Conservation (phyloP, 257 asterid species). For the Penstemon davidsonii region DNA sequence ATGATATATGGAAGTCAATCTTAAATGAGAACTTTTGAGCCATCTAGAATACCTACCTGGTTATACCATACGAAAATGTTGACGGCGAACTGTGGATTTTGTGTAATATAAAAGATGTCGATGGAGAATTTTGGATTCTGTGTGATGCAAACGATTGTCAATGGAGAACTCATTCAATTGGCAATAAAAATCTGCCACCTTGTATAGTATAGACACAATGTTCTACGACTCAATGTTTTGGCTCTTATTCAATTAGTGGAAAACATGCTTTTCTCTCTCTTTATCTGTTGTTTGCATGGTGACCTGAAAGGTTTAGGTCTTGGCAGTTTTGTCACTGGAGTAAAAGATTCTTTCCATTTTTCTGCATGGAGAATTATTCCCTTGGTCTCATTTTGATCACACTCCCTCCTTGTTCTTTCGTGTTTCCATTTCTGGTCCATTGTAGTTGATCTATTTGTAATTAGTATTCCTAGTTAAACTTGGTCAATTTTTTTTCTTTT, state of each 20-base stretch:
- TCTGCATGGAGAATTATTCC: background rate
- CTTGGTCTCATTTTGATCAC: background rate
- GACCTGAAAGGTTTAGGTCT: background rate
- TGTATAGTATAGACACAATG: background rate
- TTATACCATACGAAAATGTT: background rate
- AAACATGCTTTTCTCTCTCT: background rate
- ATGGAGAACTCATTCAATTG: background rate
- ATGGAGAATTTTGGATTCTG: background rate
- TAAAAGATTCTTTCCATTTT: background rate
- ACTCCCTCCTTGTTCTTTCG: background rate
- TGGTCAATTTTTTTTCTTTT: background rate
- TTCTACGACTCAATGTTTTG: background rate
- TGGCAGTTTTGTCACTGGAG: background rate
- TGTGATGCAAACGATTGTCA: too few relatives aligned
- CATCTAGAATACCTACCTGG: background rate
- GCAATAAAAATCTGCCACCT: background rate
- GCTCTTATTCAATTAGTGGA: background rate
- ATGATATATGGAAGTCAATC: conserved; percentile 1
- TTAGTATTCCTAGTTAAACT: background rate
- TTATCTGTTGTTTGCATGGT: background rate
- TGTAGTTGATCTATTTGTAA: background rate
- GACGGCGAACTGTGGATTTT: background rate
- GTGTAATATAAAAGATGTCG: background rate
- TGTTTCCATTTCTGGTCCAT: background rate
- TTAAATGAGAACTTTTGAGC: background rate